Percentiles rank a stretch among this genome's conserved stretches.
Conservation (phyloP, 2,329 filamentous ascomycete species). For the Geosmithia putterillii region DNA sequence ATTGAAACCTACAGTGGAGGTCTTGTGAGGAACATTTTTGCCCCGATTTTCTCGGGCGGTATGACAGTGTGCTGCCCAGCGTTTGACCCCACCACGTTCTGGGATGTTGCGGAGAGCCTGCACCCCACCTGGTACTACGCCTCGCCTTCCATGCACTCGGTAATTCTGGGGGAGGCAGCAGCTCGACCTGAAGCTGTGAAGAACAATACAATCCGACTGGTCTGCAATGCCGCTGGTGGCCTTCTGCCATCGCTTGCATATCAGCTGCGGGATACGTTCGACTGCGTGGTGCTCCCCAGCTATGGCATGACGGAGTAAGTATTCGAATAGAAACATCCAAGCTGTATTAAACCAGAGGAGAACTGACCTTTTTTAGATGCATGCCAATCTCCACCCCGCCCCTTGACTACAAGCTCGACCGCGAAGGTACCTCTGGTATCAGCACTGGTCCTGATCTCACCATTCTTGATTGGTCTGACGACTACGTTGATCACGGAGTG, state of each 20-base stretch:
- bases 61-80: conserved; percentile 39
- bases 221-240: conserved; percentile 42
- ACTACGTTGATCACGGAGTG: conserved; percentile 13
- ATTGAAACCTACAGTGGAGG: conserved; percentile 25
- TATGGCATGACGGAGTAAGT: conserved; percentile 45
- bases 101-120: conserved; percentile 36
- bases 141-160: conserved; percentile 42
- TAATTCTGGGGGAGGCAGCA: conserved; percentile 34
- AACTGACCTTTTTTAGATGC: conserved; percentile 17
- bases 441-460: conserved; percentile 37
- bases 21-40: conserved; percentile 40
- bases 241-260: conserved; percentile 36
- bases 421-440: conserved; percentile 39
- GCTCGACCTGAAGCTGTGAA: conserved; percentile 24
- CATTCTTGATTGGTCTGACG: conserved; percentile 30
- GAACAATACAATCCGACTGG: conserved; percentile 33
- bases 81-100: conserved; percentile 43
- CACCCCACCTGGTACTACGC: conserved; percentile 45
- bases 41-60: conserved; percentile 39
- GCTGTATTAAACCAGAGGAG: background rate
- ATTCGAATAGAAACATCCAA: background rate
- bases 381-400: conserved; percentile 46
- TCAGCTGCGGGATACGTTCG: conserved; percentile 35
- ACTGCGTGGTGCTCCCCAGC: conserved; percentile 38
- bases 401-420: conserved; percentile 36